Evolutionary conservation across 2,329 filamentous ascomycete genomes (phyloP).

Genomic region (Aspergillus fijiensis): DNA sequence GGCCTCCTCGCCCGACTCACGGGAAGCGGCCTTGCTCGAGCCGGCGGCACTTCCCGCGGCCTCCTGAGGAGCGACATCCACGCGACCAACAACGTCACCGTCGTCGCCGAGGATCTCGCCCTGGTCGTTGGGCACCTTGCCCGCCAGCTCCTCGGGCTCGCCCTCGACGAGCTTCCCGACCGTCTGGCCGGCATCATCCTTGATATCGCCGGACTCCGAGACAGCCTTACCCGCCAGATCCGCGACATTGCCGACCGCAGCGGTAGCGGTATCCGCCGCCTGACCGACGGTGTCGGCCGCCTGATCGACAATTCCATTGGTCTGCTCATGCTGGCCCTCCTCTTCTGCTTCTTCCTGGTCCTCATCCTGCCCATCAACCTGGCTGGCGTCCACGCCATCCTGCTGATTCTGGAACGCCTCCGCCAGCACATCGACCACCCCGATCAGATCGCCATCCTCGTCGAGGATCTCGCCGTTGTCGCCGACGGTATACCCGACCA

Average conservation of each 20-base stretch:
- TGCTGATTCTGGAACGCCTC: constrained; percentile 21
- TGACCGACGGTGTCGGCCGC: background rate
- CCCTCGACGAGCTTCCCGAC: constrained; percentile 43
- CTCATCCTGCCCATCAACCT: background rate
- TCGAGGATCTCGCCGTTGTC: constrained; percentile 38
- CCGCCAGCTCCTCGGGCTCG: constrained; percentile 40
- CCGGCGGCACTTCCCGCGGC: constrained; percentile 32
- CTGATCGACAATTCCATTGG: background rate
- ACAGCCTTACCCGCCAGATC: constrained; percentile 44
- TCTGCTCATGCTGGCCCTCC: background rate
- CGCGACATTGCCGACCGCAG: constrained; percentile 34
- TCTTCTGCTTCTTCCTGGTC: background rate
- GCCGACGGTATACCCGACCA: constrained; percentile 41
- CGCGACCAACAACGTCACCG: constrained; percentile 42
- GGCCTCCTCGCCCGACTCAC: too few relatives aligned
- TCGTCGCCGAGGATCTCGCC: constrained; percentile 35
- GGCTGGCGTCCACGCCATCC: background rate
- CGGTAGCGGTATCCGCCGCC: background rate
- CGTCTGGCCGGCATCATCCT: constrained; percentile 44
- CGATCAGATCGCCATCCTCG: constrained; percentile 37
- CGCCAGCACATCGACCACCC: constrained; percentile 34
- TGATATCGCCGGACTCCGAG: constrained; percentile 55
- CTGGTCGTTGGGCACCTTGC: constrained; percentile 40
- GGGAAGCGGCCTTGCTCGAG: background rate
- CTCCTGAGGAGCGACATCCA: constrained; percentile 32